Conservation (phyloP, 2,329 filamentous ascomycete species). For the Pyrenochaeta sp. region DNA sequence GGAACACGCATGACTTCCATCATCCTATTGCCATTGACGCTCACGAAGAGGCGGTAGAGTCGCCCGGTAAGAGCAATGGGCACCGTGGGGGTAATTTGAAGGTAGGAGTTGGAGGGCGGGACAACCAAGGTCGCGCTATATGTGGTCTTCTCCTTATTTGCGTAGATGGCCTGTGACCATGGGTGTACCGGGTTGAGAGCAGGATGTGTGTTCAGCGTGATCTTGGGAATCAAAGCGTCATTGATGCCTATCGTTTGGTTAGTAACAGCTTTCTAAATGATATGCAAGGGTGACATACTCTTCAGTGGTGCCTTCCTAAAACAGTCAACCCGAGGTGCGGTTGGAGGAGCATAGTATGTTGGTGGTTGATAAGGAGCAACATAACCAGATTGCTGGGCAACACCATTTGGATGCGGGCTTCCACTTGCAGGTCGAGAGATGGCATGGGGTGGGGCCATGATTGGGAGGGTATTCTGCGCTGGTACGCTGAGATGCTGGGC, state of each 20-base stretch:
- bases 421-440: slow-evolving; percentile 48
- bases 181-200: slow-evolving; percentile 67
- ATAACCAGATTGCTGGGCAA: slow-evolving; percentile 30
- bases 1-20: slow-evolving; percentile 66
- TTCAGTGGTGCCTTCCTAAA: slow-evolving; percentile 50
- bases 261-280: slow-evolving; percentile 14
- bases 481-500: slow-evolving; percentile 36
- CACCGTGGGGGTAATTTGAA: slow-evolving; percentile 75
- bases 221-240: slow-evolving; percentile 71
- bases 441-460: slow-evolving; percentile 50
- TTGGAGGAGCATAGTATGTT: slow-evolving; percentile 39
- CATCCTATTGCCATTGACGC: slow-evolving; percentile 69
- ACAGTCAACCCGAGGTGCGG: slow-evolving; percentile 38
- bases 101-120: slow-evolving; percentile 69
- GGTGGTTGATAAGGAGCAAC: slow-evolving; percentile 42
- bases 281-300: slow-evolving; percentile 49
- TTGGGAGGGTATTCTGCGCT: slow-evolving; percentile 41
- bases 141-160: slow-evolving; percentile 70
- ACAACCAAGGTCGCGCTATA: slow-evolving; percentile 77
- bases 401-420: slow-evolving; percentile 51
- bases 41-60: slow-evolving; percentile 78
- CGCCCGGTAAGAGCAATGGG: slow-evolving; percentile 69
- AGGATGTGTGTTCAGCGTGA: slow-evolving; percentile 73
- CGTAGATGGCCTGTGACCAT: slow-evolving; percentile 69
- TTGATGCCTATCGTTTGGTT: slow-evolving; percentile 35